Evolutionary conservation across 2,329 filamentous ascomycete genomes (phyloP).

Genomic region (Rhexocercosporidium sp.): DNA sequence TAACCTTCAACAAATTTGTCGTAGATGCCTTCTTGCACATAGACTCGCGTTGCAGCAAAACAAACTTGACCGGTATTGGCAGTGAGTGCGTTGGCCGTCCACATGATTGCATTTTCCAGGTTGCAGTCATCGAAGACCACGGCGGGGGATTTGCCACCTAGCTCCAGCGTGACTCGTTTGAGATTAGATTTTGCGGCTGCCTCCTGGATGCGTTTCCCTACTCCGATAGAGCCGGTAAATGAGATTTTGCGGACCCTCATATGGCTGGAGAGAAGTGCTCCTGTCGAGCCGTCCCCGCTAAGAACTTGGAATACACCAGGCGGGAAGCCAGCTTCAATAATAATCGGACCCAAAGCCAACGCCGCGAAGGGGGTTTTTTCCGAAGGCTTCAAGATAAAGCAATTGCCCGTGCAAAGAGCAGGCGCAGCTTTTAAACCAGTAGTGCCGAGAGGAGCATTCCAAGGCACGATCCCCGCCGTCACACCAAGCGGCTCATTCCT

Average conservation of each 20-base stretch:
- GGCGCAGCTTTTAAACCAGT: constrained; percentile 61
- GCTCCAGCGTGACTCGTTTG: constrained; percentile 50
- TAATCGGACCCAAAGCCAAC: constrained; percentile 50
- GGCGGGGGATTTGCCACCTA: constrained; percentile 51
- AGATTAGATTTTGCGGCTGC: constrained; percentile 47
- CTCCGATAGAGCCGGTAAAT: constrained; percentile 48
- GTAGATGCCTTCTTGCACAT: constrained; percentile 67
- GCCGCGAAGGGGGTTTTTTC: constrained; percentile 64
- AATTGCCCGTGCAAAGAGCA: constrained; percentile 63
- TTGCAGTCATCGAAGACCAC: constrained; percentile 51
- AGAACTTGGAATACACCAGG: constrained; percentile 49
- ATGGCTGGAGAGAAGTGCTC: constrained; percentile 45
- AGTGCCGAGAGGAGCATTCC: constrained; percentile 57
- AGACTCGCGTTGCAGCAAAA: constrained; percentile 74
- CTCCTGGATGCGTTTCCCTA: constrained; percentile 47
- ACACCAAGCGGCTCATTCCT: constrained; percentile 49
- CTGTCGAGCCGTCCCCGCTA: constrained; percentile 47
- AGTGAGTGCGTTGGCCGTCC: constrained; percentile 56
- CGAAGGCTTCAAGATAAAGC: constrained; percentile 64
- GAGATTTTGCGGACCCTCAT: constrained; percentile 47
- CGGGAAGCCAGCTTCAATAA: constrained; percentile 40
- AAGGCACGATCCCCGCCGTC: constrained; percentile 60
- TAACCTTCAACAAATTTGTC: constrained; percentile 59
- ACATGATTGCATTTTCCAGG: constrained; percentile 53
- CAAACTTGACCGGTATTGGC: constrained; percentile 77